Evolutionary conservation across 78 protist genomes (phyloP), one percentile per base, ranked within the genome.

Genomic region (Pigoraptor vietnamica): DNA sequence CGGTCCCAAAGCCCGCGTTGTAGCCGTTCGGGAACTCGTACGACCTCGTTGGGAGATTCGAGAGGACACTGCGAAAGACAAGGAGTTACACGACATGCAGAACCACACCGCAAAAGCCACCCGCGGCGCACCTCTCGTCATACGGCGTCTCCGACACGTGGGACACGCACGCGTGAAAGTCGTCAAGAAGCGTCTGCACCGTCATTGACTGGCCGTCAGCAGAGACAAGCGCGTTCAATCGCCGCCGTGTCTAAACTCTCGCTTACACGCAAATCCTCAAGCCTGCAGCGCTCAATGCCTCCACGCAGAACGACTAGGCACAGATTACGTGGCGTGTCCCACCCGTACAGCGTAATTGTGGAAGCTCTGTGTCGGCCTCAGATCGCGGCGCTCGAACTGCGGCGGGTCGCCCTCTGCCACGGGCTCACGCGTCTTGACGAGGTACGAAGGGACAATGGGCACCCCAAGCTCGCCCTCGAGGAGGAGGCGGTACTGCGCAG

Each of bases 21-120:
- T 97, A 95, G 38, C 98, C 98, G 87, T 98, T 98, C 32, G 97
- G 97, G 1, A 95, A 92, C 87, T 94, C 95, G 94, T 98, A 98
- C n/a, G 91, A 83, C 93, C 83, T 93, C 91, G n/a, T n/a, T n/a
- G n/a, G n/a, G n/a, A n/a, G n/a, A n/a, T n/a, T n/a, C n/a, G 34
- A 14, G 21, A 14, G 21, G 21, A 25, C 83, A 79, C n/a, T 25
- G 34, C 9, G 9, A 25, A 79, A n/a, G n/a, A n/a, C n/a, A n/a
- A n/a, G n/a, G n/a, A n/a, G n/a, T n/a, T n/a, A n/a, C 83, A 25
- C 35, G n/a, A 79, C 32, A 79, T 25, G 83, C 89, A 98, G 89
- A 2, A 98, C 87, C n/a, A 97, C 98, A 38, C 6, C 67, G 96
- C 97, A 0, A 97, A 90, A 33, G 95, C 97, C 19, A 92, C 94